Evolutionary conservation across 805 yeast species (phyloP), one percentile per base, ranked within the genome.

Genomic region (Torulaspora quercuum): DNA sequence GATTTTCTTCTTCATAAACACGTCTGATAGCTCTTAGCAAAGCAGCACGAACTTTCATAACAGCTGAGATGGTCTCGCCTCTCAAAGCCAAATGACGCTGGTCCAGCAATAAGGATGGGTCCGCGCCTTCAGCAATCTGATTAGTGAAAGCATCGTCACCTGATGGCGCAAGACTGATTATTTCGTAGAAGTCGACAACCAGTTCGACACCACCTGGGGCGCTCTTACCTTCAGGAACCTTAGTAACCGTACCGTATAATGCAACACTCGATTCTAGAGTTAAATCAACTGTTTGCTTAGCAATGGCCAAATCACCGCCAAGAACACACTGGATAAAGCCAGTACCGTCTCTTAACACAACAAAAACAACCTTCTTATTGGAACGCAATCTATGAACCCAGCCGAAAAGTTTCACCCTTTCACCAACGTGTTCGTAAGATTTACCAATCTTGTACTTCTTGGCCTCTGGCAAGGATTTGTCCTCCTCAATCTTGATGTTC

Each of bases 201-300:
- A 94, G 75, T 68, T 92, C 99, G 47, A 90, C 94, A 44, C 95
- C 95, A 46, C 97, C 97, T 41, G 97, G 96, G 7, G 98, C 99
- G 49, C 82, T 71, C 64, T 92, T 89, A 46, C 98, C 98, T 62
- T 87, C 97, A 39, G 97, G 97, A 32, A 94, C 72, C 53, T 82
- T 76, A 63, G 76, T 74, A 44, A 92, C 70, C 17, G 76, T 75
- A 66, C 99, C 99, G 59, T 75, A 83, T 41, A 92, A 66, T 33
- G 79, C 61, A 20, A 94, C 73, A 10, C 95, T 81, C 11, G 95
- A 74, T 70, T 92, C 99, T 50, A 90, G 67, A 7, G 98, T 90
- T 58, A 94, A 73, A 41, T 81, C 82, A 52, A 73, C 69, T 28
- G 97, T 89, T 63, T 77, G 80, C 65, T 82, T 79, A 31, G 96